Evolutionary conservation across 768 basidiomycete genomes (phyloP).

Genomic region (Russula ochroleuca): DNA sequence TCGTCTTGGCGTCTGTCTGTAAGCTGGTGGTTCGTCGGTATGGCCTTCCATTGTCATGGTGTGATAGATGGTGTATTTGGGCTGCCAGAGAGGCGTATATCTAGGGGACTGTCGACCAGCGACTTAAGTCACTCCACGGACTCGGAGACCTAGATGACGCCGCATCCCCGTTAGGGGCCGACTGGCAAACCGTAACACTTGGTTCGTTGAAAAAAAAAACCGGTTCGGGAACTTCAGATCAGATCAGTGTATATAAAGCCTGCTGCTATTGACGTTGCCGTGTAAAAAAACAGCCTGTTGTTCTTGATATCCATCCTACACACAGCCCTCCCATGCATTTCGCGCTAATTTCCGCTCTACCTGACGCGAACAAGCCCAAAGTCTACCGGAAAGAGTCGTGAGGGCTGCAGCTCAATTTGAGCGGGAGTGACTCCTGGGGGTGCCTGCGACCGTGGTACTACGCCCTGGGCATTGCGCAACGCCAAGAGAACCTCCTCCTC

Average conservation of each 20-base stretch:
- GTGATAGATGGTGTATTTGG: neutral
- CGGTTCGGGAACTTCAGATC: too few relatives aligned
- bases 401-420: neutral
- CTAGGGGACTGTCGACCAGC: too few relatives aligned
- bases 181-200: too few relatives aligned
- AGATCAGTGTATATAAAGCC: too few relatives aligned
- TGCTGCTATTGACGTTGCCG: too few relatives aligned
- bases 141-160: too few relatives aligned
- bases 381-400: constrained; percentile 4
- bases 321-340: neutral
- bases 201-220: too few relatives aligned
- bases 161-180: neutral
- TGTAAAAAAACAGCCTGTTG: neutral
- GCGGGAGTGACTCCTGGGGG: neutral
- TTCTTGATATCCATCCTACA: neutral
- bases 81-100: neutral
- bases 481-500: constrained; percentile 28
- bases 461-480: constrained; percentile 26
- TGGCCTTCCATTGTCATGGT: neutral
- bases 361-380: neutral
- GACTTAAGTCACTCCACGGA: too few relatives aligned
- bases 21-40: constrained; percentile 9
- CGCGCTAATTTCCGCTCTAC: neutral
- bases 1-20: neutral
- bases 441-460: constrained; percentile 7